Base-by-base conservation (phyloP, 306 rosid species). In the Gleditsia sinensis region DNA sequence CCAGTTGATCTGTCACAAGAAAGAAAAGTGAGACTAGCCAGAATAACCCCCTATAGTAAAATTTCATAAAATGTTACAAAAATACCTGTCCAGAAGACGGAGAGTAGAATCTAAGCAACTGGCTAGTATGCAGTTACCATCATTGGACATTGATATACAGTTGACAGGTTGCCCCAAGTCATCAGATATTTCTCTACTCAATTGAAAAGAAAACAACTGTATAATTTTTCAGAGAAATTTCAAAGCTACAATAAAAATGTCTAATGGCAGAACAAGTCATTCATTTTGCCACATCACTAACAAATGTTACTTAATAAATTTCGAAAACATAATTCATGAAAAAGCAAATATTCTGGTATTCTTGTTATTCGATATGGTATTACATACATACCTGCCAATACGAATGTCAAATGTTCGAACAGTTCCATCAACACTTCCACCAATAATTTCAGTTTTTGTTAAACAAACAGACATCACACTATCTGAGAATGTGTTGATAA, bases 351-450 rank as follows among this genome's bases (percentile, higher is more conserved):
- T 42, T 34, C 11, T 36, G 2, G 17, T 25, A 9, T 62, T 13
- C 4, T 28, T 57, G 64, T 17, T 70, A 33, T 54, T 7, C 12
- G 30, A 37, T 50, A 63, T 46, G 49, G 25, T 40, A 62, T 37
- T 3, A 70, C 70, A 40, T 77, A 92, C 96, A 40, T 77, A 92
- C 96, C 96, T 94, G 84, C 97, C 96, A 16, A 92, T 83, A 39
- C 92, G 91, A 40, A 92, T 86, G 74, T 92, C 96, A 80, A 94
- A 92, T 34, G 97, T 90, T 60, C 93, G 86, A 67, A 94, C 92
- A 81, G 96, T 90, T 79, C 99, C 97, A 82, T 94, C 97, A 72
- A 92, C 99, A 81, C 99, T 94, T 51, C 92, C 99, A 49, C 92
- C 96, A 21, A 92, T 87, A 75, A 92, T 92, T 79, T 88, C 96